phyloP scores from a whole-genome alignment of 2,329 filamentous ascomycete species.

The Colletotrichum limetticola region DNA sequence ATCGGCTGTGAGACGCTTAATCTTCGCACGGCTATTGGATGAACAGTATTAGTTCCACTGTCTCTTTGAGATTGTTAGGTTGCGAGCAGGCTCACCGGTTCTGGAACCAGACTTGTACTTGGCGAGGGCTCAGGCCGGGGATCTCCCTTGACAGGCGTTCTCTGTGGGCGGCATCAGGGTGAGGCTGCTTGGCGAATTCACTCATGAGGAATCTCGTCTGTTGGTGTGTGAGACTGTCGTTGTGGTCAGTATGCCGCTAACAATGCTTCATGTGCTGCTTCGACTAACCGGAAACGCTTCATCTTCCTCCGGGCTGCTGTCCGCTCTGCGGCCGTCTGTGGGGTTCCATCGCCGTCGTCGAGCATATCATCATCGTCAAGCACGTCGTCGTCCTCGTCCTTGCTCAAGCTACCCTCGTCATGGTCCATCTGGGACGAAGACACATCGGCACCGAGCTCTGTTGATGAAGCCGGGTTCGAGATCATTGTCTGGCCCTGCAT shows the following conservation, averaged over 20 bases:
- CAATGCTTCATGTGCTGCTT: background rate
- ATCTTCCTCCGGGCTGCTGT: constrained; percentile 71
- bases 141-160: constrained; percentile 91
- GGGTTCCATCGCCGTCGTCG: constrained; percentile 60
- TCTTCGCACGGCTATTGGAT: constrained; percentile 70
- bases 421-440: constrained; percentile 46
- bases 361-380: constrained; percentile 68
- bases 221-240: constrained; percentile 84
- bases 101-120: constrained; percentile 99
- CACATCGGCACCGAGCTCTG: constrained; percentile 47
- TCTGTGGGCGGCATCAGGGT: constrained; percentile 90
- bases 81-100: constrained; percentile 75
- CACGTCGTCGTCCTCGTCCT: constrained; percentile 63
- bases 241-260: constrained; percentile 44
- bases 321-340: constrained; percentile 66
- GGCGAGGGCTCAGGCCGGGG: constrained; percentile 87
- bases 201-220: constrained; percentile 98
- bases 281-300: constrained; percentile 80
- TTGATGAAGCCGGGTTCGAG: constrained; percentile 49
- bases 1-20: constrained; percentile 76
- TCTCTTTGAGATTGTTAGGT: background rate
- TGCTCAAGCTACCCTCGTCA: constrained; percentile 47
- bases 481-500: constrained; percentile 51
- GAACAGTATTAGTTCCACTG: constrained; percentile 33
- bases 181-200: constrained; percentile 93